Evolutionary conservation across 2,329 filamentous ascomycete species (phyloP), one percentile per base, ranked within the genome.

Genomic region (Ophiostoma pallidulum): DNA sequence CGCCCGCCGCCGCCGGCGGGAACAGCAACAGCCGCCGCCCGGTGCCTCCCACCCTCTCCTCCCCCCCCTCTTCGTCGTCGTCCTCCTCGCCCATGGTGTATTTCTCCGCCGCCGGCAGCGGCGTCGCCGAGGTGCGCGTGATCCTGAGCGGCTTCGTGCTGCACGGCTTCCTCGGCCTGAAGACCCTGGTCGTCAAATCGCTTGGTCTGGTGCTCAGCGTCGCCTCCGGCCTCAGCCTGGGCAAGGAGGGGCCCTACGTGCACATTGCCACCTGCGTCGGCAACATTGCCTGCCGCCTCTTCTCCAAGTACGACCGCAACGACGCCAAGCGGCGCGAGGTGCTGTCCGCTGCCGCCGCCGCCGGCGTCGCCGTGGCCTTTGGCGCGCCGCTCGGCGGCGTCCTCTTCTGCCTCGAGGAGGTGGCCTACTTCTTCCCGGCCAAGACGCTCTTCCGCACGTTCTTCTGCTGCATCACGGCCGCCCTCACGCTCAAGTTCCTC

Each of bases 401-500:
- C 2, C 73, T 97, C 3, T 97, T 97, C 64, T 89, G 88, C 29
- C 66, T 97, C 26, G 92, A 98, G 65, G 92, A 97, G 73, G 90
- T 97, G 53, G 80, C 86, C 56, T 97, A 97, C 65, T 97, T 97
- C 65, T 97, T 97, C 63, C 91, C 92, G 0, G 88, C 91, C 6
- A 97, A 98, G 68, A 97, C 91, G 0, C 75, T 98, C 8, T 98
- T 98, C 69, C 75, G 92, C 45, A 97, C 92, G 0, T 98, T 98
- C 65, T 97, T 97, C 66, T 97, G 91, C 70, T 97, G 91, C 65
- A 97, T 97, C 57, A 83, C 85, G 28, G 90, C 92, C 2, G 89
- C 92, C 0, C 67, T 98, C 29, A 91, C 90, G 1, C 72, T 98
- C 56, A 96, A 96, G 60, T 96, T 96, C 56, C 71, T 97, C 32